Percentiles rank a stretch among this genome's conserved stretches.
Conservation (phyloP, 495 filamentous ascomycete species). For the Cryomyces minteri region DNA sequence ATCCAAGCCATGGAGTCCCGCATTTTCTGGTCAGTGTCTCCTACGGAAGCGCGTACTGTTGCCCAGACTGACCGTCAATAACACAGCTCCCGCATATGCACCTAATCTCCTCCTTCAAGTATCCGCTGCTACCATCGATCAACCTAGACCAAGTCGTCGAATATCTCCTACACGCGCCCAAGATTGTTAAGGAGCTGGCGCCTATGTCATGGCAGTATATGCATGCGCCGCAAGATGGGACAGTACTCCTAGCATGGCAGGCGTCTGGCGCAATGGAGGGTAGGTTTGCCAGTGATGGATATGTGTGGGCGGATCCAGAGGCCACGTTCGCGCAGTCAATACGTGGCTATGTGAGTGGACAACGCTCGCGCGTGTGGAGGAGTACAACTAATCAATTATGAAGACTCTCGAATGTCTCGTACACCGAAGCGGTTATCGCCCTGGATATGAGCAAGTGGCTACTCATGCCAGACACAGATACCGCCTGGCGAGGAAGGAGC, state of each 20-base stretch:
- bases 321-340: slow-evolving; percentile 47
- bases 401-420: slow-evolving; percentile 67
- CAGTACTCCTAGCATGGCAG: slow-evolving; percentile 74
- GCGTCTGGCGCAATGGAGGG: slow-evolving; percentile 40
- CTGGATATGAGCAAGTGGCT: slow-evolving; percentile 45
- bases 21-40: slow-evolving; percentile 34
- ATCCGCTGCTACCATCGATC: slow-evolving; percentile 45
- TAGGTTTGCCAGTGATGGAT: slow-evolving; percentile 70
- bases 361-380: not conserved
- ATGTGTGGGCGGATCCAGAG: slow-evolving; percentile 72
- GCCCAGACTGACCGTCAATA: slow-evolving; percentile 1
- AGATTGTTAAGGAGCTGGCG: slow-evolving; percentile 52
- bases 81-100: slow-evolving; percentile 69
- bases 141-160: slow-evolving; percentile 52
- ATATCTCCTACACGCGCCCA: slow-evolving; percentile 62
- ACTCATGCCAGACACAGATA: slow-evolving; percentile 66
- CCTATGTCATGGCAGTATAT: slow-evolving; percentile 88
- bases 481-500: slow-evolving; percentile 50
- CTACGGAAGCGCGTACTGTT: not conserved
- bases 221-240: slow-evolving; percentile 60
- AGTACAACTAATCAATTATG: not conserved
- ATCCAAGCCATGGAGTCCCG: slow-evolving; percentile 45
- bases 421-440: slow-evolving; percentile 58
- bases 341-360: slow-evolving; percentile 52
- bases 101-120: slow-evolving; percentile 58